Evolutionary conservation across 352 stramenopile genomes (phyloP).

Genomic region (Phytophthora niederhauseri): DNA sequence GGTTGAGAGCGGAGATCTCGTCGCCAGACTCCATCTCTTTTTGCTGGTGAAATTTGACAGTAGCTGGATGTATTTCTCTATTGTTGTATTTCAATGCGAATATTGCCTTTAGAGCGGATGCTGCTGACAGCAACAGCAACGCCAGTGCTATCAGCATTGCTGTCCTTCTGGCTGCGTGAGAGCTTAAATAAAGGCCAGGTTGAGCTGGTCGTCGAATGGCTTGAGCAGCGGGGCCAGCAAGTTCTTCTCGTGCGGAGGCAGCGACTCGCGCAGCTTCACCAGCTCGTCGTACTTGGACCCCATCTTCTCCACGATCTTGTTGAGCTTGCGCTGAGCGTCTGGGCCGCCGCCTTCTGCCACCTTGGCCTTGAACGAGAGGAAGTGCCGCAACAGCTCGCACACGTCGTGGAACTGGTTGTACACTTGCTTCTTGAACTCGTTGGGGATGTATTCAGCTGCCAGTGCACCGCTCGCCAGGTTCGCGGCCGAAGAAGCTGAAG

Average conservation of each 20-base stretch:
- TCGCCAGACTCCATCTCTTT: constrained; percentile 12
- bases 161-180: not conserved
- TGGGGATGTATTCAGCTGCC: constrained; percentile 78
- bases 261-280: constrained; percentile 76
- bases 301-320: constrained; percentile 89
- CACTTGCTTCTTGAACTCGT: constrained; percentile 88
- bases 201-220: constrained; percentile 88
- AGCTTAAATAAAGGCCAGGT: constrained; percentile 85
- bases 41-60: constrained; percentile 11
- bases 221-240: constrained; percentile 82
- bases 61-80: constrained; percentile 22
- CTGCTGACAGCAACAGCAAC: not conserved
- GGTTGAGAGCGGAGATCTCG: constrained; percentile 2
- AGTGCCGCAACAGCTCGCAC: constrained; percentile 83
- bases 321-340: constrained; percentile 78
- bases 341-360: constrained; percentile 54
- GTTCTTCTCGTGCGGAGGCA: constrained; percentile 87
- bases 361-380: constrained; percentile 81
- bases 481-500: constrained; percentile 55
- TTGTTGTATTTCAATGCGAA: constrained; percentile 33
- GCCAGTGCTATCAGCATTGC: no score
- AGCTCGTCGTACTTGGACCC: constrained; percentile 89
- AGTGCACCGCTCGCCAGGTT: constrained; percentile 59
- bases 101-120: constrained; percentile 24
- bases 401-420: constrained; percentile 90